Evolutionary conservation across 2,329 filamentous ascomycete genomes (phyloP), one percentile per base, ranked within the genome.

Genomic region (Blumeriella jaapii): DNA sequence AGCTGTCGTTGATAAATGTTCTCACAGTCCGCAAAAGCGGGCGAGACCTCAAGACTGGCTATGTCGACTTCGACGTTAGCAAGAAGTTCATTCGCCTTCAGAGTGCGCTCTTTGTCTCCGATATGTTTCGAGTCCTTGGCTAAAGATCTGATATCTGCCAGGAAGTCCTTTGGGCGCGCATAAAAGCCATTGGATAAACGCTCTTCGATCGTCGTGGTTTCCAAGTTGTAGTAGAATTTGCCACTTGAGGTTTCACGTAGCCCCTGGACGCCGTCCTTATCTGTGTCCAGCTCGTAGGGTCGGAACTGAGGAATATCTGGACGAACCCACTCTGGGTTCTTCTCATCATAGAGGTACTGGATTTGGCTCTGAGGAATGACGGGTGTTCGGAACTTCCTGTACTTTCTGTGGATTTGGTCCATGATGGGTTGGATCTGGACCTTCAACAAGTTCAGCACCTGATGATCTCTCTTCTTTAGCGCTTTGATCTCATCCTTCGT

Each of bases 151-250:
- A 96, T 83, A 55, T 98, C 91, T 25, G 78, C 77, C 32, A 93
- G 61, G 54, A 95, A 98, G 55, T 95, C 89, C 50, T 79, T 79
- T 0, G 87, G 84, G 8, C 87, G 76, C 49, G 86, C 84, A 59
- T 98, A 98, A 60, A 85, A 98, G 4, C 91, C 91, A 56, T 98
- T 96, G 4, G 86, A 93, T 20, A 98, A 66, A n/a, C 91, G 78
- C 56, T 94, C 86, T 61, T 98, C 91, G 34, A 98, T 95, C 1
- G 82, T 89, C 3, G 80, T 80, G 8, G 89, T 82, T 54, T 96
- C 87, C 29, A 98, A 65, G 49, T 98, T 98, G 64, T 95, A 96
- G 58, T 79, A 96, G 57, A 87, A 91, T 57, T 91, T 94, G 38
- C 76, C 76, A 2, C 76, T 83, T 2, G 70, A 69, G 4, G 74